Conservation (phyloP, 352 stramenopile species). For the Phytophthora aleatoria region DNA sequence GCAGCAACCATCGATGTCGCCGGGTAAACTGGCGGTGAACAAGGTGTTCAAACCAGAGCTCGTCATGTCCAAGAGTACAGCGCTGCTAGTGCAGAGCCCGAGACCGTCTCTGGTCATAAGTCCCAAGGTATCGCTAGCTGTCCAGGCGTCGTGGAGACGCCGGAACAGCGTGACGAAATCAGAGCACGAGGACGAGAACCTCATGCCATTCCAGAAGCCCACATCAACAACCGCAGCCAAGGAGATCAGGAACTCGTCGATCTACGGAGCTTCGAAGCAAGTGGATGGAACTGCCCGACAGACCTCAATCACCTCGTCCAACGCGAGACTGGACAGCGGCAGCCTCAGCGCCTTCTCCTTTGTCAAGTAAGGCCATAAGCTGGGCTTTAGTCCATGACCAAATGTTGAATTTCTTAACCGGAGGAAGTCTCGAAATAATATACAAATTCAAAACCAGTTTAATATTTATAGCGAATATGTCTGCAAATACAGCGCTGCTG, state of each 20-base stretch:
- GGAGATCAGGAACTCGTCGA: slow-evolving; percentile 18
- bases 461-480: slow-evolving; percentile 31
- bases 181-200: slow-evolving; percentile 24
- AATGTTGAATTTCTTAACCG: slow-evolving; percentile 5
- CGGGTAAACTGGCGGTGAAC: slow-evolving; percentile 22
- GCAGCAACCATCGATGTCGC: slow-evolving; percentile 11
- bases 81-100: slow-evolving; percentile 5
- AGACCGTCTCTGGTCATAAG: slow-evolving; percentile 31
- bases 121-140: slow-evolving; percentile 46
- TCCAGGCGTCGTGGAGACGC: slow-evolving; percentile 46
- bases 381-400: neutral
- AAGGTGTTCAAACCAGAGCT: slow-evolving; percentile 27
- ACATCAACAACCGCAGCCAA: slow-evolving; percentile 2
- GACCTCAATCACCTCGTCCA: slow-evolving; percentile 23
- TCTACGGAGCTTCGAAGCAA: slow-evolving; percentile 4
- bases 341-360: slow-evolving; percentile 36
- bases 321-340: slow-evolving; percentile 27
- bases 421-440: slow-evolving; percentile 15
- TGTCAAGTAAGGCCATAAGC: slow-evolving; percentile 23
- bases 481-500: neutral
- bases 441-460: slow-evolving; percentile 10
- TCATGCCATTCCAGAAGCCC: slow-evolving; percentile 44
- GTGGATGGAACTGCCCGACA: slow-evolving; percentile 5
- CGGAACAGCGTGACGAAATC: slow-evolving; percentile 35
- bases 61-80: slow-evolving; percentile 27